Evolutionary conservation across 2,329 filamentous ascomycete species (phyloP).

Genomic region (Xylariaceae sp.): DNA sequence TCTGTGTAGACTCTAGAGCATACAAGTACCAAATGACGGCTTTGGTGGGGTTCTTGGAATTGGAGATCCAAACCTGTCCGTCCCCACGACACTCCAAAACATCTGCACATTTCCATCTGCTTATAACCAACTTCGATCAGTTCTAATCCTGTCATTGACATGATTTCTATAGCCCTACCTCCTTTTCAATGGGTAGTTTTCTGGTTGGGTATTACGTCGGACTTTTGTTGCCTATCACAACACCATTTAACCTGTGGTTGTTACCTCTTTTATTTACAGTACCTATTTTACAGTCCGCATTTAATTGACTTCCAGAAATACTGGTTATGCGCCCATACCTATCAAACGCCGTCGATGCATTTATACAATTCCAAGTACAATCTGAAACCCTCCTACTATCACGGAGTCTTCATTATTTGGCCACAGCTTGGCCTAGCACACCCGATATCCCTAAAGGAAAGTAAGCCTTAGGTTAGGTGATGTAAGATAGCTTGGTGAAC

Average conservation of each 20-base stretch:
- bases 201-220: no score
- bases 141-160: neutral
- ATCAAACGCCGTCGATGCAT: slow-evolving; percentile 17
- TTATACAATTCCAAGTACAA: slow-evolving; percentile 5
- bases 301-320: slow-evolving; percentile 3
- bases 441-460: slow-evolving; percentile 19
- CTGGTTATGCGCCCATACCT: slow-evolving; percentile 8
- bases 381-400: neutral
- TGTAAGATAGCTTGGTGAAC: neutral
- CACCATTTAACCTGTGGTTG: no score
- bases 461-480: neutral
- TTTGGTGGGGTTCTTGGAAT: slow-evolving; percentile 24
- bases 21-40: no score
- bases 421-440: slow-evolving; percentile 20
- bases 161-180: slow-evolving; percentile 1
- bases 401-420: slow-evolving; percentile 14
- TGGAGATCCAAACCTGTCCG: slow-evolving; percentile 8
- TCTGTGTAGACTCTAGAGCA: no score
- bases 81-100: no score
- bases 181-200: slow-evolving; percentile 13
- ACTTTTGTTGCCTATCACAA: no score
- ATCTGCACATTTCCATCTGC: no score
- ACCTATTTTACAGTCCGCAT: slow-evolving; percentile 12
- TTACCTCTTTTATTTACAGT: slow-evolving; percentile 11
- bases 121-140: no score